These are phyloP conservation scores for Lithospermum erythrorhizon DNA, from an alignment of 257 asterid species.

Conservation along the genomic window DNA sequence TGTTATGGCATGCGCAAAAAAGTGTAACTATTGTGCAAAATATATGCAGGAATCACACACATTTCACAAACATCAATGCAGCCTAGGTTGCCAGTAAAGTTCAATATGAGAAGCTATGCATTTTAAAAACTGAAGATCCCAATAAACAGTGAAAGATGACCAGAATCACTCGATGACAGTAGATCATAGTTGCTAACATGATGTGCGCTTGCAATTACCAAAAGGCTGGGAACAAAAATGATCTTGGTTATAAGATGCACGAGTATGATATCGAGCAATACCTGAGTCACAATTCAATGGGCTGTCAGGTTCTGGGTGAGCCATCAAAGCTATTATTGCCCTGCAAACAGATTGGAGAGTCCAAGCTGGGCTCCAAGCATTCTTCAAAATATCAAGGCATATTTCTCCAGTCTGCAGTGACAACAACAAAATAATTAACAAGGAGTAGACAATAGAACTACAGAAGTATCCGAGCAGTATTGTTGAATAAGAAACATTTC, in stretches of 20 bases:
- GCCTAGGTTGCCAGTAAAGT: too few relatives aligned
- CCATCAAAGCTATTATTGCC: slow-evolving; percentile 98
- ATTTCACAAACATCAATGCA: too few relatives aligned
- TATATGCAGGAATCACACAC: too few relatives aligned
- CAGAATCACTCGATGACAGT: background rate
- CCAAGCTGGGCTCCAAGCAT: slow-evolving; percentile 99
- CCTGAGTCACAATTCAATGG: slow-evolving; percentile 99
- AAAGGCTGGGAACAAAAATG: background rate
- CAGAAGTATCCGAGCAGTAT: background rate
- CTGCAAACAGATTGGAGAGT: slow-evolving; percentile 97
- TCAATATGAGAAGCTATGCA: too few relatives aligned
- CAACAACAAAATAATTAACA: background rate
- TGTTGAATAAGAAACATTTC: background rate
- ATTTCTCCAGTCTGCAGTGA: slow-evolving; percentile 81
- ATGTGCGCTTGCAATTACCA: background rate
- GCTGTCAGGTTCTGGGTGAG: slow-evolving; percentile 98
- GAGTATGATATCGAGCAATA: slow-evolving; percentile 11
- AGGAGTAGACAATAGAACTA: background rate
- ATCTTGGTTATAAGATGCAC: background rate
- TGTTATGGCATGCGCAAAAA: too few relatives aligned
- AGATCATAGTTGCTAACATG: background rate
- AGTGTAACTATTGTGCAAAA: too few relatives aligned
- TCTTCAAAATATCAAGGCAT: slow-evolving; percentile 98
- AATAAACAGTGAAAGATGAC: background rate
- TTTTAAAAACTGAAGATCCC: background rate